These are phyloP conservation scores for Epichloe gansuensis DNA, from an alignment of 2,329 filamentous ascomycete genomes.

Conservation along the genomic window DNA sequence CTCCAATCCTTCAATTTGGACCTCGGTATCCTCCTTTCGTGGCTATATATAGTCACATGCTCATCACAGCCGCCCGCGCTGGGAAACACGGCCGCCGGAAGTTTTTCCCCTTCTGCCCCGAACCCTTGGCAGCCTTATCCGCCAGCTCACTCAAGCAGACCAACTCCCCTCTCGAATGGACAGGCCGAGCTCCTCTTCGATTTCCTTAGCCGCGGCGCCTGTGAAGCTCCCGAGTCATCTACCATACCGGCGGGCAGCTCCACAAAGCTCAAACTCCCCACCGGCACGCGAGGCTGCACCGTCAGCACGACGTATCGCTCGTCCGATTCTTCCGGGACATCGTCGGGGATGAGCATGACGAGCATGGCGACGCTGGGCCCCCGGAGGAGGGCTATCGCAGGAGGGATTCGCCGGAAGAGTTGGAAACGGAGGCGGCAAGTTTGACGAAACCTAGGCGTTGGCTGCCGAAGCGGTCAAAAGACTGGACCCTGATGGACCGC, in stretches of 20 bases:
- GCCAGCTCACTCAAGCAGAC: conserved; percentile 41
- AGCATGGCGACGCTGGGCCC: conserved; percentile 51
- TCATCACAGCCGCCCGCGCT: conserved; percentile 50
- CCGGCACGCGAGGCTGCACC: conserved; percentile 45
- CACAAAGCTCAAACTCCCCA: conserved; percentile 40
- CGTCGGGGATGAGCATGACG: conserved; percentile 42
- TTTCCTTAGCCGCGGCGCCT: conserved; percentile 47
- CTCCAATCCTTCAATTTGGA: conserved; percentile 40
- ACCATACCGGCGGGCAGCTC: conserved; percentile 50
- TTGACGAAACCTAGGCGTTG: conserved; percentile 45
- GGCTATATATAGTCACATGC: conserved; percentile 44
- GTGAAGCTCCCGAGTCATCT: conserved; percentile 41
- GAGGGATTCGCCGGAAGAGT: conserved; percentile 34
- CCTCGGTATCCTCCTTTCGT: conserved; percentile 40
- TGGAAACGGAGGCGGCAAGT: conserved; percentile 35
- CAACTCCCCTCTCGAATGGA: conserved; percentile 35
- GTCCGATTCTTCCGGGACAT: conserved; percentile 23
- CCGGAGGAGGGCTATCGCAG: conserved; percentile 43
- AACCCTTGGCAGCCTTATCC: conserved; percentile 13
- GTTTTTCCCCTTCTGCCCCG: conserved; percentile 12
- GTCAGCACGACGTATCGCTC: conserved; percentile 48
- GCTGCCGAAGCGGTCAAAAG: conserved; percentile 38
- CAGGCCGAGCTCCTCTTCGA: conserved; percentile 47
- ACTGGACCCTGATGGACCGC: conserved; percentile 37
- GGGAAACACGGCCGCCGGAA: conserved; percentile 42